phyloP scores from a whole-genome alignment of 345 rosid species.

The Ceriops tagal region DNA sequence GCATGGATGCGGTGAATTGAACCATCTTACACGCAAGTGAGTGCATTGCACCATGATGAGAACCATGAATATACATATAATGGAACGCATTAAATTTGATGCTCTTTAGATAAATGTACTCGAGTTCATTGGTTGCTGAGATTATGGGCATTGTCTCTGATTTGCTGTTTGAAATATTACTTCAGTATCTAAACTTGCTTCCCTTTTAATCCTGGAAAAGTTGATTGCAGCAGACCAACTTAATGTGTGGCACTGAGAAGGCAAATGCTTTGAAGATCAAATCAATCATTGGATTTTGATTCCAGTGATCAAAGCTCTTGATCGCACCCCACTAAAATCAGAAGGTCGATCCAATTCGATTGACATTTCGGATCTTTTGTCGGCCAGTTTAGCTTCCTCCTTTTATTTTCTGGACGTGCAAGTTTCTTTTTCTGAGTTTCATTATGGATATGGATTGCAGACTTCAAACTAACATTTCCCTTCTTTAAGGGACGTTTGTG shows the following conservation, averaged over 20 bases:
- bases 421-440: constrained; percentile 19
- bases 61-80: too few relatives aligned
- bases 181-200: constrained; percentile 21
- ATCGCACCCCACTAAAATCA: constrained; percentile 39
- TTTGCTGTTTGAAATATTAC: constrained; percentile 10
- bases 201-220: constrained; percentile 24
- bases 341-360: constrained; percentile 53
- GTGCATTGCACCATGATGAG: too few relatives aligned
- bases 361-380: constrained; percentile 47
- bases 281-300: constrained; percentile 68
- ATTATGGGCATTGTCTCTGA: not conserved
- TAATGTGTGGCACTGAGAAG: constrained; percentile 36
- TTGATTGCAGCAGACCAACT: constrained; percentile 25
- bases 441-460: constrained; percentile 36
- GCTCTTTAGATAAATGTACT: not conserved
- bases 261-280: constrained; percentile 32
- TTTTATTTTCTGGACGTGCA: constrained; percentile 4
- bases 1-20: too few relatives aligned
- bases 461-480: constrained; percentile 30
- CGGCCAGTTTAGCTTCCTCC: constrained; percentile 38
- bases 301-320: constrained; percentile 38
- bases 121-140: constrained; percentile 14
- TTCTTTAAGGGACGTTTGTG: constrained; percentile 30
- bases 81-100: too few relatives aligned
- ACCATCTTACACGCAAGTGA: too few relatives aligned